Evolutionary conservation across 2,329 filamentous ascomycete species (phyloP).

Genomic region (Clathrospora elynae): DNA sequence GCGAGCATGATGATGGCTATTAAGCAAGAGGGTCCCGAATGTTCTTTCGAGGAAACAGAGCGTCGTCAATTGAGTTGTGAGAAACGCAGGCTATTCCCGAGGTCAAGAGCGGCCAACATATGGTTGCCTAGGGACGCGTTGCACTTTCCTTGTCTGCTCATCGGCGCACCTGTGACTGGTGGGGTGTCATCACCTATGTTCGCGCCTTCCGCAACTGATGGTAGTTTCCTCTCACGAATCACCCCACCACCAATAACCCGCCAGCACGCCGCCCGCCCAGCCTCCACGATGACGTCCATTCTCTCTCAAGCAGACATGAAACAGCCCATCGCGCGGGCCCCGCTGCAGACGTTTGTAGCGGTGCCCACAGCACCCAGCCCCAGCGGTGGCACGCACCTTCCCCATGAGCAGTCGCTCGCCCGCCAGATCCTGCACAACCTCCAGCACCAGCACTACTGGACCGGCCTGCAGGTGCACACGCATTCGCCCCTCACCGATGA

Average conservation of each 20-base stretch:
- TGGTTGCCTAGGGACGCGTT: conserved; percentile 17
- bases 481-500: conserved; percentile 49
- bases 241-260: conserved; percentile 13
- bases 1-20: conserved; percentile 29
- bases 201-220: conserved; percentile 42
- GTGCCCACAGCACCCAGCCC: conserved; percentile 15
- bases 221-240: conserved; percentile 27
- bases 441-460: conserved; percentile 77
- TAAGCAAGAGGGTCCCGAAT: neutral
- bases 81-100: no score
- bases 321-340: conserved; percentile 35
- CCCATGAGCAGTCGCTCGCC: conserved; percentile 57
- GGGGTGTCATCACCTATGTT: conserved; percentile 25
- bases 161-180: conserved; percentile 20
- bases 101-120: conserved; percentile 2
- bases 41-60: neutral
- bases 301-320: conserved; percentile 20
- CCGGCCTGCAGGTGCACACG: conserved; percentile 61
- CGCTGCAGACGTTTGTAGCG: conserved; percentile 40
- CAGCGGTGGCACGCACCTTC: conserved; percentile 37
- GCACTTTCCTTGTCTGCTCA: conserved; percentile 7
- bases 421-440: conserved; percentile 72
- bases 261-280: conserved; percentile 13
- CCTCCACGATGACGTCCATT: conserved; percentile 34
- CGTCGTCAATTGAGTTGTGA: neutral